Conservation (phyloP, 2,329 filamentous ascomycete genomes). For the Scolecobasidium constrictum region DNA sequence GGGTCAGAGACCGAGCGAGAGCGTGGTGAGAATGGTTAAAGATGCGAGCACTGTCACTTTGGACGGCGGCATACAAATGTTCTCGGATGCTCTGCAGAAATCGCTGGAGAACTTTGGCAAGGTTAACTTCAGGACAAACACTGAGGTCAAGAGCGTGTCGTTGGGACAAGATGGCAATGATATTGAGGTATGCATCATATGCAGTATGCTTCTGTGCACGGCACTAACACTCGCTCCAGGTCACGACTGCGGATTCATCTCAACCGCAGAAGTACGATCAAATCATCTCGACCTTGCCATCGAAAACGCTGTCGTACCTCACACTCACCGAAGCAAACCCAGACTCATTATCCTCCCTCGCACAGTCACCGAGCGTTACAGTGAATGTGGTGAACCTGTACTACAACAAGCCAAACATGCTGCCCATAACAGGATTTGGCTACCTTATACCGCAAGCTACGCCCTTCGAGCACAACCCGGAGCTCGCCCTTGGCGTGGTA, state of each 20-base stretch:
- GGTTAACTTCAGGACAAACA: slow-evolving; percentile 45
- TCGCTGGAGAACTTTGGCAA: slow-evolving; percentile 44
- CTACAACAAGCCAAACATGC: slow-evolving; percentile 55
- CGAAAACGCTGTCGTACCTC: slow-evolving; percentile 23
- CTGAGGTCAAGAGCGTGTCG: slow-evolving; percentile 16
- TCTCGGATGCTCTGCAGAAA: slow-evolving; percentile 44
- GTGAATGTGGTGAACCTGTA: slow-evolving; percentile 92
- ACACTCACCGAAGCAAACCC: slow-evolving; percentile 11
- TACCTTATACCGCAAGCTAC: slow-evolving; percentile 78
- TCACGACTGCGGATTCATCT: too few species aligned
- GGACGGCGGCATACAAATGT: slow-evolving; percentile 49
- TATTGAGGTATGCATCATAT: slow-evolving; percentile 7
- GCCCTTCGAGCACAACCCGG: slow-evolving; percentile 62
- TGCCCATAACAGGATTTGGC: slow-evolving; percentile 66
- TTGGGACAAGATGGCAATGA: neutral
- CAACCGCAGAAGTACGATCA: slow-evolving; percentile 36
- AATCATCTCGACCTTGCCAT: slow-evolving; percentile 54
- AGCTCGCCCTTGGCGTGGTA: slow-evolving; percentile 78
- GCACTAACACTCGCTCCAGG: too few species aligned
- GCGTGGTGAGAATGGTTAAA: slow-evolving; percentile 11
- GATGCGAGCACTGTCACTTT: slow-evolving; percentile 36
- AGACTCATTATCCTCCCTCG: slow-evolving; percentile 28
- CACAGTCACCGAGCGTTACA: slow-evolving; percentile 54
- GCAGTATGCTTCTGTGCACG: too few species aligned
- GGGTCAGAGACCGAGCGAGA: slow-evolving; percentile 3